phyloP scores from a whole-genome alignment of 2,329 filamentous ascomycete species.

The Penicillium sp. region DNA sequence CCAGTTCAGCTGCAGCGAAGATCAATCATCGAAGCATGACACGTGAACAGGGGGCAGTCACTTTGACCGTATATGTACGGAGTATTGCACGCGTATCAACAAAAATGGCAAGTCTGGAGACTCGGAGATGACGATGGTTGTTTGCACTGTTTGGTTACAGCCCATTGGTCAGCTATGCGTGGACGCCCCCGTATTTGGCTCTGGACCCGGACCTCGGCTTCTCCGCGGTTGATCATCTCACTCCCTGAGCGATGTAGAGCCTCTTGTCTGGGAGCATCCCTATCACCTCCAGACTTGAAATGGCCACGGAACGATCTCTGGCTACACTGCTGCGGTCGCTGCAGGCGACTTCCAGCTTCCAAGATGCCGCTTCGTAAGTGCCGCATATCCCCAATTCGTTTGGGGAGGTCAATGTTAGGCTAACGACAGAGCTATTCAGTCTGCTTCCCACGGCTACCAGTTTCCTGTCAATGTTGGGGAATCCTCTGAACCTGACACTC shows the following conservation, averaged over 20 bases:
- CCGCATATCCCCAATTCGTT: not conserved
- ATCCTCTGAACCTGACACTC: constrained; percentile 54
- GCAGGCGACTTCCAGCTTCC: constrained; percentile 49
- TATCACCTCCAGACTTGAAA: constrained; percentile 20
- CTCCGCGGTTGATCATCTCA: constrained; percentile 22
- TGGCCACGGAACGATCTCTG: constrained; percentile 54
- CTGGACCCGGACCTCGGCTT: constrained; percentile 27
- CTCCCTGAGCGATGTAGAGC: constrained; percentile 15
- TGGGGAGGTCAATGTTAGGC: constrained; percentile 7
- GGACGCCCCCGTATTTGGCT: constrained; percentile 20
- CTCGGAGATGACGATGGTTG: constrained; percentile 11
- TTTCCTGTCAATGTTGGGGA: constrained; percentile 45
- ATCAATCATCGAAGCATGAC: constrained; percentile 1
- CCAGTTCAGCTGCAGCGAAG: not conserved
- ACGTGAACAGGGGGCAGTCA: not conserved
- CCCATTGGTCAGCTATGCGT: not conserved
- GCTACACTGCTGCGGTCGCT: constrained; percentile 53
- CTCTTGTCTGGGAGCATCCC: constrained; percentile 5
- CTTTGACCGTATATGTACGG: not conserved
- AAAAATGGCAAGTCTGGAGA: constrained; percentile 1
- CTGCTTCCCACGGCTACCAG: constrained; percentile 48
- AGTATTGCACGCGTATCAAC: not conserved
- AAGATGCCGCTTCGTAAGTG: constrained; percentile 52
- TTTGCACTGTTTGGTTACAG: constrained; percentile 29
- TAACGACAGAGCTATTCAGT: constrained; percentile 21